Base-by-base conservation (phyloP, 169 alveolate genomes). In the Eimeria sp. region DNA sequence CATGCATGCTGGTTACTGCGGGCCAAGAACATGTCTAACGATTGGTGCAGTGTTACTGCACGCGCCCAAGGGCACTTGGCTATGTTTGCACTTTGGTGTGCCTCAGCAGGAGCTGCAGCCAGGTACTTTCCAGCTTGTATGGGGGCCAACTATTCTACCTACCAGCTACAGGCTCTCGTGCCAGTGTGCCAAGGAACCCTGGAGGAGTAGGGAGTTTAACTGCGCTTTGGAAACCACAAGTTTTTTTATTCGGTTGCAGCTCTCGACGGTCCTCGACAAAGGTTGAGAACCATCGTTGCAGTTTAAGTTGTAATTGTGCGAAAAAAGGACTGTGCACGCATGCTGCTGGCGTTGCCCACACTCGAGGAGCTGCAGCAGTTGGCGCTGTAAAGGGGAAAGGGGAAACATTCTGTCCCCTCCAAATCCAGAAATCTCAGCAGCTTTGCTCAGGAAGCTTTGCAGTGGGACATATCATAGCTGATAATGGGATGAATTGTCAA, bases 261-360 rank as follows among this genome's bases (percentile, higher is more conserved):
- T 13, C 80, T 9, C n/a, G 10, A 11, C 25, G 49, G 25, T 10
- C 52, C n/a, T 37, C 54, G 49, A 27, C n/a, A 33, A 30, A 33
- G 20, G 54, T 1, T 20, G 54, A 71, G 54, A n/a, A 71, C n/a
- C 14, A 13, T 33, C n/a, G n/a, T 71, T 33, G 37, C 49, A 71
- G 54, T 52, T 16, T 33, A 71, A 71, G 80, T 71, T 37, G 25
- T 71, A 23, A 14, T 33, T 52, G 88, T 78, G 64, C 88, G 66
- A n/a, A 49, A 49, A 52, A n/a, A 0, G 37, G 4, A 6, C 27
- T 1, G 88, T 52, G 66, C 64, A 49, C 43, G 88, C 66, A 46
- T 49, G 88, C 88, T 33, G 88, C 88, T 78, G 60, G 88, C 64
- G 37, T 25, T 78, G 88, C 66, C 60, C n/a, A 52, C 88, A 49